phyloP scores from a whole-genome alignment of 2,329 filamentous ascomycete species.

The Claviceps sp. region DNA sequence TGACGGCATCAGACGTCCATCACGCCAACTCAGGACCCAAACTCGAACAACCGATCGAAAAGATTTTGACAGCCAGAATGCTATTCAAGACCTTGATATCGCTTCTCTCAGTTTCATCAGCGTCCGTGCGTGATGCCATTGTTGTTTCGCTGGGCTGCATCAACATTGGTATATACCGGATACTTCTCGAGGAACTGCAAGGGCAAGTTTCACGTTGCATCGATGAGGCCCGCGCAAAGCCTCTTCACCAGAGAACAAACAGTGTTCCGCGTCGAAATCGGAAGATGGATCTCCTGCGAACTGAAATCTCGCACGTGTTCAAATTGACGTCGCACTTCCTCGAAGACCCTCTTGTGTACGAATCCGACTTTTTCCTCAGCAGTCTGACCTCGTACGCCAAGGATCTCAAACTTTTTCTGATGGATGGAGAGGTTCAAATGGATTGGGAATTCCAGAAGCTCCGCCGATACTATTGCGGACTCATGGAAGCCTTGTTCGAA shows the following conservation, averaged over 20 bases:
- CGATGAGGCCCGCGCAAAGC: constrained; percentile 72
- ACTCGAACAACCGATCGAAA: constrained; percentile 46
- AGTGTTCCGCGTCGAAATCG: constrained; percentile 72
- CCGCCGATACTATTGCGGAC: constrained; percentile 81
- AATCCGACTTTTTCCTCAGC: constrained; percentile 79
- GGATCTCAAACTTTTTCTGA: constrained; percentile 85
- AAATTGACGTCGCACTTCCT: constrained; percentile 87
- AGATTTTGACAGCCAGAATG: constrained; percentile 75
- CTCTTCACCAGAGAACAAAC: constrained; percentile 75
- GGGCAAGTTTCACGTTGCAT: constrained; percentile 76
- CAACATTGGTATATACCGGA: constrained; percentile 86
- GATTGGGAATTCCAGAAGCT: constrained; percentile 91
- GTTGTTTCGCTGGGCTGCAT: constrained; percentile 89
- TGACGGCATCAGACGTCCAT: constrained; percentile 41
- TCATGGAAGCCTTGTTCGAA: constrained; percentile 87
- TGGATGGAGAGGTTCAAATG: constrained; percentile 86
- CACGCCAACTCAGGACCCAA: constrained; percentile 74
- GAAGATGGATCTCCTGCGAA: constrained; percentile 75
- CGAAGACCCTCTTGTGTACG: constrained; percentile 61
- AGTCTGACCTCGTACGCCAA: constrained; percentile 85
- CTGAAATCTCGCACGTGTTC: constrained; percentile 93
- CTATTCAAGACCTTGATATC: constrained; percentile 89
- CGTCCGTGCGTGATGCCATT: constrained; percentile 76
- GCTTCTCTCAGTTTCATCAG: constrained; percentile 65
- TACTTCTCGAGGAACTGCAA: constrained; percentile 78